phyloP scores from a whole-genome alignment of 176 grass and related monocot species.

The Phragmites australis region DNA sequence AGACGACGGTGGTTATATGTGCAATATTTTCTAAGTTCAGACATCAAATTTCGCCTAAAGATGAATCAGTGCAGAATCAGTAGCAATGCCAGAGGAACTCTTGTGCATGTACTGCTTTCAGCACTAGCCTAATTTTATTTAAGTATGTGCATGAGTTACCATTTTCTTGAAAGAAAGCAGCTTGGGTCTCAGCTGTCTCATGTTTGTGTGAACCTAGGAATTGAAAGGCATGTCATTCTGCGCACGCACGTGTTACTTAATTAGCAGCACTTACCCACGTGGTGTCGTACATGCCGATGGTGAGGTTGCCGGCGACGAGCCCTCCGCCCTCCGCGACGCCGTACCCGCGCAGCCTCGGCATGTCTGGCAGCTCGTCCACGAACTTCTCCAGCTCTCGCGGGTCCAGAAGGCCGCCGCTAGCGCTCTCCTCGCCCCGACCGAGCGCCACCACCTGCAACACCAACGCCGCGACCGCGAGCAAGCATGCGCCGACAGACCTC shows the following conservation, averaged over 20 bases:
- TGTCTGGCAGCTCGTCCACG: slow-evolving; percentile 85
- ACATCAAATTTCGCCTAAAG: background rate
- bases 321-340: slow-evolving; percentile 25
- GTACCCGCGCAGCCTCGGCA: slow-evolving; percentile 69
- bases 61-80: background rate
- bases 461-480: slow-evolving; percentile 18
- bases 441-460: slow-evolving; percentile 17
- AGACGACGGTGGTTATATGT: background rate
- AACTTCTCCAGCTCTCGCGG: slow-evolving; percentile 72
- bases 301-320: slow-evolving; percentile 74
- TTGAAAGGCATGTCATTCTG: background rate
- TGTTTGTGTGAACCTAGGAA: background rate
- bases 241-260: background rate
- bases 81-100: background rate
- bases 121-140: background rate
- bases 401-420: slow-evolving; percentile 18
- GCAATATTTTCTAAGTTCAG: background rate
- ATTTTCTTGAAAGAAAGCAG: background rate
- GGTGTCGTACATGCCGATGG: slow-evolving; percentile 93
- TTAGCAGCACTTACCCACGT: slow-evolving; percentile 54
- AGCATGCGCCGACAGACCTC: slow-evolving; percentile 12
- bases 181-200: background rate
- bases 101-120: background rate
- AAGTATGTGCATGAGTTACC: background rate
- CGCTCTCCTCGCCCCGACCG: slow-evolving; percentile 27